Conservation (phyloP, 345 rosid species). For the Tarenaya hassleriana region DNA sequence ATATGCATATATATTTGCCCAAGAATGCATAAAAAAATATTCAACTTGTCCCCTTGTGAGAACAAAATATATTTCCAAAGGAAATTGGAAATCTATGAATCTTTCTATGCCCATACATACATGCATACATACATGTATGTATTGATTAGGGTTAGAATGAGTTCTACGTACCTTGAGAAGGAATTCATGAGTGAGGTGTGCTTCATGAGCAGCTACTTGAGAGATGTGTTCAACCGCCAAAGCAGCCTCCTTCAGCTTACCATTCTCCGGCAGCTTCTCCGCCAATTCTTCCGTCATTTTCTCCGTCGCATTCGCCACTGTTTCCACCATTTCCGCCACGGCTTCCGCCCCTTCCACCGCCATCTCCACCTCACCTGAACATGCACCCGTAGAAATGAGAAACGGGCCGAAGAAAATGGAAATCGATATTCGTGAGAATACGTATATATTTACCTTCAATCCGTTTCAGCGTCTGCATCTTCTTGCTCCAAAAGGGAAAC, state of each 20-base stretch:
- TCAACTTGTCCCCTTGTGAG: too few species aligned
- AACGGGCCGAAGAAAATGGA: too few species aligned
- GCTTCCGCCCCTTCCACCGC: constrained; percentile 38
- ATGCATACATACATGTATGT: neutral
- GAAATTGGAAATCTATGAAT: neutral
- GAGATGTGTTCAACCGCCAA: constrained; percentile 44
- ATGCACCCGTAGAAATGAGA: too few species aligned
- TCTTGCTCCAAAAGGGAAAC: constrained; percentile 48
- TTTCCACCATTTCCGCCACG: constrained; percentile 45
- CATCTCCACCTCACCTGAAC: constrained; percentile 41
- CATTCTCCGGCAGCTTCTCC: constrained; percentile 43
- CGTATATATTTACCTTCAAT: constrained; percentile 59
- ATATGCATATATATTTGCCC: too few species aligned
- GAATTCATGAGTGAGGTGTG: constrained; percentile 37
- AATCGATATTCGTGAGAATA: too few species aligned
- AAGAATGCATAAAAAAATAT: neutral
- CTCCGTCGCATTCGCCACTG: constrained; percentile 32
- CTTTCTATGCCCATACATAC: too few species aligned
- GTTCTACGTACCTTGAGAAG: constrained; percentile 52
- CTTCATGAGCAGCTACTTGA: constrained; percentile 56
- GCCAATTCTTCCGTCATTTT: constrained; percentile 37
- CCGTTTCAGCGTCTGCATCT: constrained; percentile 33
- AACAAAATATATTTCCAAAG: too few species aligned
- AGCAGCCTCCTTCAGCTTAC: constrained; percentile 52
- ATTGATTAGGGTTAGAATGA: neutral